These are phyloP conservation scores for Malus hybrid DNA, from an alignment of 331 rosid species.

Conservation along the genomic window DNA sequence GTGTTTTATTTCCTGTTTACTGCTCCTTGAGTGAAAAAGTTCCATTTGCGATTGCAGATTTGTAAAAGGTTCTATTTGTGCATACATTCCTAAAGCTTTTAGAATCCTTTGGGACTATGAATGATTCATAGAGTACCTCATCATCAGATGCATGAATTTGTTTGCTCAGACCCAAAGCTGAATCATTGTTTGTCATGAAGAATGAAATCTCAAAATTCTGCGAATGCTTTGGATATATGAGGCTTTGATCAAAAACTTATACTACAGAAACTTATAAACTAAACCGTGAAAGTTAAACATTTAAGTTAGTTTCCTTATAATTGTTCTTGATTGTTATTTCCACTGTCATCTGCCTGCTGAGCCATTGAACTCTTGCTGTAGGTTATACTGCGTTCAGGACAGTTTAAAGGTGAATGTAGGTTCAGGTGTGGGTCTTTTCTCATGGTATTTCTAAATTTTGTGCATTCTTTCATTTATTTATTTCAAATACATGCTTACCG, in stretches of 20 bases:
- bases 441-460: conserved; percentile 9
- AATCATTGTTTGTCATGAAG: not conserved
- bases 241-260: not conserved
- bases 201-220: not conserved
- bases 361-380: conserved; percentile 32
- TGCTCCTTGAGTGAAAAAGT: not conserved
- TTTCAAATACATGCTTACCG: not conserved
- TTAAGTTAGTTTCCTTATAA: not conserved
- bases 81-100: not conserved
- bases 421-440: conserved; percentile 59
- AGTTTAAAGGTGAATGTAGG: conserved; percentile 78
- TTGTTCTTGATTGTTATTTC: not conserved
- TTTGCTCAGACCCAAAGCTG: not conserved
- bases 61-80: not conserved
- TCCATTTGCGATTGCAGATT: not conserved
- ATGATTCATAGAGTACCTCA: not conserved
- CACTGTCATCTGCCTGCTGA: conserved; percentile 8
- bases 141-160: not conserved
- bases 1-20: not conserved
- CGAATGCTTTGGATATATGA: not conserved
- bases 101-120: not conserved
- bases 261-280: not conserved
- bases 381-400: conserved; percentile 68
- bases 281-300: not conserved
- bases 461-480: not conserved